These are phyloP conservation scores for Penicillium bovifimosum DNA, from an alignment of 495 filamentous ascomycete species.

Conservation along the genomic window DNA sequence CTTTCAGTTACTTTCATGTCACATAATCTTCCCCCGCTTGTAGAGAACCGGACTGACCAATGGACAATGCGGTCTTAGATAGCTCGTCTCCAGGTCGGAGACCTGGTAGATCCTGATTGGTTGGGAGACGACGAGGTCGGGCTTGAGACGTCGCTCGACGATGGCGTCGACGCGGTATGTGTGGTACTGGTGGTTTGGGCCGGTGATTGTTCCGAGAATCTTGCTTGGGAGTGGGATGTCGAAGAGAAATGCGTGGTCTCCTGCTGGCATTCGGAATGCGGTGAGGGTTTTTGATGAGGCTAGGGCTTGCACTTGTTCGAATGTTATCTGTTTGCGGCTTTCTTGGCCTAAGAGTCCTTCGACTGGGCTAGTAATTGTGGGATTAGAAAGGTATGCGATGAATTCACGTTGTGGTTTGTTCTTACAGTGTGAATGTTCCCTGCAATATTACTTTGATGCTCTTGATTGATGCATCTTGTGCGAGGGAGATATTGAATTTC, in stretches of 20 bases:
- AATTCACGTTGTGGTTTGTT: background rate
- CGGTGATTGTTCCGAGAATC: slow-evolving; percentile 15
- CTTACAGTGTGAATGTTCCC: slow-evolving; percentile 17
- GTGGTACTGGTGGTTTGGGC: slow-evolving; percentile 17
- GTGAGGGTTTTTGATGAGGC: slow-evolving; percentile 16
- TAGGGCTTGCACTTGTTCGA: slow-evolving; percentile 9
- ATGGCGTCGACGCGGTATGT: slow-evolving; percentile 18
- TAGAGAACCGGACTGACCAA: background rate
- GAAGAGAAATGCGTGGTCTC: slow-evolving; percentile 25
- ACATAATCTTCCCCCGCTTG: background rate
- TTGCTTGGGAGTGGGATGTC: slow-evolving; percentile 11
- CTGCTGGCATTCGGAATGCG: slow-evolving; percentile 18
- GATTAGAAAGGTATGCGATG: background rate
- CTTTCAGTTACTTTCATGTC: background rate
- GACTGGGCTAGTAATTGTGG: background rate
- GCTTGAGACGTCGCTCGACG: slow-evolving; percentile 11
- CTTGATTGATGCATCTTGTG: slow-evolving; percentile 5
- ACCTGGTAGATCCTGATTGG: slow-evolving; percentile 12
- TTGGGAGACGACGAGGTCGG: slow-evolving; percentile 12
- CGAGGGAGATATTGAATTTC: slow-evolving; percentile 9
- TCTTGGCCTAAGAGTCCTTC: background rate
- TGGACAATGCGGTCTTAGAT: background rate
- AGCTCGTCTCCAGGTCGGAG: slow-evolving; percentile 1
- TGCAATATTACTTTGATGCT: slow-evolving; percentile 14
- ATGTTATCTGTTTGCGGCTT: slow-evolving; percentile 11